Evolutionary conservation across 2,329 filamentous ascomycete genomes (phyloP).

Genomic region (Diplodia intermedia): DNA sequence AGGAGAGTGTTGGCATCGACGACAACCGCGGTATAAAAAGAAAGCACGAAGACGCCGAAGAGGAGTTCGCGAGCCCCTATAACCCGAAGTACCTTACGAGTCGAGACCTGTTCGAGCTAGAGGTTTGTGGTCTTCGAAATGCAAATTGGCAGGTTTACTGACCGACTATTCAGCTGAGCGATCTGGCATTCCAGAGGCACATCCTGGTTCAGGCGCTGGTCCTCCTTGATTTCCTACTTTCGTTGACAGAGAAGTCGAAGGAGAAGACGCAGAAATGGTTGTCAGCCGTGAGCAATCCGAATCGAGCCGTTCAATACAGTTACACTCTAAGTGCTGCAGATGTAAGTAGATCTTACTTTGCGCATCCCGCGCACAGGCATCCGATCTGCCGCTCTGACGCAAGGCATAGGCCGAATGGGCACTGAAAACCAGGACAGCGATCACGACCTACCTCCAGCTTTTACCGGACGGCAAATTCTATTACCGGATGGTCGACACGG

Average conservation of each 20-base stretch:
- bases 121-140: conserved; percentile 62
- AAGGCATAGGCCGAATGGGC: conserved; percentile 78
- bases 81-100: conserved; percentile 99
- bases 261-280: conserved; percentile 64
- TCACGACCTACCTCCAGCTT: conserved; percentile 82
- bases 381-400: conserved; percentile 21
- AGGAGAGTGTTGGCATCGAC: conserved; percentile 49
- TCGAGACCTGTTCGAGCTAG: conserved; percentile 91
- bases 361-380: conserved; percentile 27
- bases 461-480: conserved; percentile 90
- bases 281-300: conserved; percentile 74
- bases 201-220: conserved; percentile 96
- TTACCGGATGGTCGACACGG: conserved; percentile 94
- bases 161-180: conserved; percentile 70
- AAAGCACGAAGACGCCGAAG: conserved; percentile 68
- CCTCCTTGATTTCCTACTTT: conserved; percentile 92
- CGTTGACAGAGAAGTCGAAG: conserved; percentile 81
- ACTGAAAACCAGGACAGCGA: conserved; percentile 74
- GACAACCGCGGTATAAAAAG: conserved; percentile 67
- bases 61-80: conserved; percentile 75
- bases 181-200: conserved; percentile 91
- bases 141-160: conserved; percentile 35
- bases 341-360: conserved; percentile 59
- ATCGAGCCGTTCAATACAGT: conserved; percentile 78
- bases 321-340: conserved; percentile 83